A percentile compares a stretch with the other conserved stretches of the same genome.
These are phyloP conservation scores for Physcomitrellopsis africana DNA, from an alignment of 225 moss, liverwort and hornwort species.

Conservation along the genomic window DNA sequence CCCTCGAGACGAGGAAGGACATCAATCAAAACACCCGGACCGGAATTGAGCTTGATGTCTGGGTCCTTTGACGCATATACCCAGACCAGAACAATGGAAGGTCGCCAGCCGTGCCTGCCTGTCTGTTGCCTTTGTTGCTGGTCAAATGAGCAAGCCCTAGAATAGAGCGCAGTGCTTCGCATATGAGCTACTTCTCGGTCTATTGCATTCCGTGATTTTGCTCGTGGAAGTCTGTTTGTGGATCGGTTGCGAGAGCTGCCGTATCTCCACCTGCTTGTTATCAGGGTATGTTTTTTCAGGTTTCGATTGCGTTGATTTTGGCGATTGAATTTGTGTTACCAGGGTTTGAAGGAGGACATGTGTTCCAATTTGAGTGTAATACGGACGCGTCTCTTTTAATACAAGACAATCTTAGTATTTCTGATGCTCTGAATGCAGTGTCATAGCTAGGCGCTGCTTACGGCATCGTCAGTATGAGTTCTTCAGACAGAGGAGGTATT, in stretches of 20 bases:
- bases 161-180: not conserved
- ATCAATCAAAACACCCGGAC: too few species aligned
- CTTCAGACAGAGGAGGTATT: slow-evolving; percentile 89
- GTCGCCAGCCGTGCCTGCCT: slow-evolving; percentile 20
- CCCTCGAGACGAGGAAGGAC: too few species aligned
- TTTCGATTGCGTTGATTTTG: not conserved
- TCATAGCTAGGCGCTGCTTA: slow-evolving; percentile 25
- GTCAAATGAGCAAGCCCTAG: slow-evolving; percentile 17
- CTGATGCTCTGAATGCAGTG: slow-evolving; percentile 11
- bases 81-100: not conserved
- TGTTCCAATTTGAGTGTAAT: not conserved
- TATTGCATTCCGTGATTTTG: not conserved
- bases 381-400: not conserved
- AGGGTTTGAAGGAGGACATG: slow-evolving; percentile 29
- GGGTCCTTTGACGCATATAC: not conserved
- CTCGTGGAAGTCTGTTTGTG: not conserved
- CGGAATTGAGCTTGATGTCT: too few species aligned
- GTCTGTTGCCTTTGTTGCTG: slow-evolving; percentile 12
- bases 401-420: not conserved
- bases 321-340: not conserved
- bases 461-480: slow-evolving; percentile 46
- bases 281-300: not conserved
- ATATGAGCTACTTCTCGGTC: not conserved
- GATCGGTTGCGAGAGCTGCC: not conserved
- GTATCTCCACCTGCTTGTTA: slow-evolving; percentile 15